phyloP scores from a whole-genome alignment of 805 yeast genomes.

The Saccharomycopsis sp. region DNA sequence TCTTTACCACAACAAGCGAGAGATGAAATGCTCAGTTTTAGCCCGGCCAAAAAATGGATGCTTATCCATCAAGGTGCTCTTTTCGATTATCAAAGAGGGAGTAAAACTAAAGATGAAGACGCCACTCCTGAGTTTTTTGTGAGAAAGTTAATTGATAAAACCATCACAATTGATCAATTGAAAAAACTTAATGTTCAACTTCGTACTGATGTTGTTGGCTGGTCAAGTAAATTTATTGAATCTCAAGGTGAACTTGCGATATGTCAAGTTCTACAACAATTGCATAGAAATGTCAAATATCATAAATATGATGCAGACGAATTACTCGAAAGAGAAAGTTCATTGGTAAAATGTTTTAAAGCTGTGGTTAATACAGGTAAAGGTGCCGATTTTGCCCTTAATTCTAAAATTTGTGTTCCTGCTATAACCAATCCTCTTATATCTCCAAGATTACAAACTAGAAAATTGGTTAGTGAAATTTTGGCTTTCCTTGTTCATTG shows the following conservation, averaged over 20 bases:
- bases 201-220: slow-evolving; percentile 72
- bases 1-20: slow-evolving; percentile 62
- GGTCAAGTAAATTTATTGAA: slow-evolving; percentile 74
- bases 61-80: slow-evolving; percentile 77
- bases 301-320: slow-evolving; percentile 24
- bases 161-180: slow-evolving; percentile 58
- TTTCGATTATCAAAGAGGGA: slow-evolving; percentile 51
- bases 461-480: slow-evolving; percentile 74
- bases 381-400: slow-evolving; percentile 48
- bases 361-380: slow-evolving; percentile 56
- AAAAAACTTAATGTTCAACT: slow-evolving; percentile 84
- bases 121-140: slow-evolving; percentile 69
- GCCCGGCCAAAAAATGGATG: slow-evolving; percentile 82
- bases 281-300: slow-evolving; percentile 20
- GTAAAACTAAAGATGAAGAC: slow-evolving; percentile 22
- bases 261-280: slow-evolving; percentile 41
- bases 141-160: slow-evolving; percentile 56
- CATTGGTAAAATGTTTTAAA: slow-evolving; percentile 67
- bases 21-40: slow-evolving; percentile 64
- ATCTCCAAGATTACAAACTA: slow-evolving; percentile 65
- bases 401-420: slow-evolving; percentile 36
- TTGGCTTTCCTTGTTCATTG: slow-evolving; percentile 45
- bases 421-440: slow-evolving; percentile 64
- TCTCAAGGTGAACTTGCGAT: slow-evolving; percentile 76
- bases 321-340: slow-evolving; percentile 58